Conservation (phyloP, 306 rosid species). For the Psophocarpus tetragonolobus region DNA sequence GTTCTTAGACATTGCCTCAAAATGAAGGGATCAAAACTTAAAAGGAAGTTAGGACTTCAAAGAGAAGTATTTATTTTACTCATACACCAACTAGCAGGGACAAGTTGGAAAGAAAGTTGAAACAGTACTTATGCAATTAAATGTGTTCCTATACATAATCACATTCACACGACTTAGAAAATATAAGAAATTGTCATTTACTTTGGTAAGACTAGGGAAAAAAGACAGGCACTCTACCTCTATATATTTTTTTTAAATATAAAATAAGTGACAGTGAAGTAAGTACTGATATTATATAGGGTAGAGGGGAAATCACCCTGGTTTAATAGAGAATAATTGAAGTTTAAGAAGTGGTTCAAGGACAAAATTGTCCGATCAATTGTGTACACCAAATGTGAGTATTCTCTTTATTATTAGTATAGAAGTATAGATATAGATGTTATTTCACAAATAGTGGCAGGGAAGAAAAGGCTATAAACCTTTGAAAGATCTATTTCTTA, state of each 20-base stretch:
- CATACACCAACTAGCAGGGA: neutral
- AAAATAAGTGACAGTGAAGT: too few relatives aligned
- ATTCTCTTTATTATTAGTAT: too few relatives aligned
- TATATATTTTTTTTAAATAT: too few relatives aligned
- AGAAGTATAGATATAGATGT: too few relatives aligned
- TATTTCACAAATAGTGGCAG: neutral
- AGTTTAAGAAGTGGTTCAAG: too few relatives aligned
- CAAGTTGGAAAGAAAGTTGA: neutral
- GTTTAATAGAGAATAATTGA: too few relatives aligned
- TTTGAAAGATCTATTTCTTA: neutral
- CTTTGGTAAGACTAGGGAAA: too few relatives aligned
- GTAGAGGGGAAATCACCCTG: too few relatives aligned
- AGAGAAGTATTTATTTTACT: neutral
- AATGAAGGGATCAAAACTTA: neutral
- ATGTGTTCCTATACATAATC: neutral
- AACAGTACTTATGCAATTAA: neutral
- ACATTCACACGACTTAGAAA: neutral
- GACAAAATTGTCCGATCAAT: too few relatives aligned
- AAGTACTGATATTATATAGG: too few relatives aligned
- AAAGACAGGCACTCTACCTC: too few relatives aligned
- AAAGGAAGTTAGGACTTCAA: neutral
- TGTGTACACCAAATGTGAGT: too few relatives aligned
- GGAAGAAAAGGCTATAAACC: neutral
- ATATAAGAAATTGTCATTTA: neutral
- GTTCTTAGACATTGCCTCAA: neutral